These are phyloP conservation scores for Tillandsia leiboldiana DNA, from an alignment of 176 grass and related monocot species.

Conservation along the genomic window DNA sequence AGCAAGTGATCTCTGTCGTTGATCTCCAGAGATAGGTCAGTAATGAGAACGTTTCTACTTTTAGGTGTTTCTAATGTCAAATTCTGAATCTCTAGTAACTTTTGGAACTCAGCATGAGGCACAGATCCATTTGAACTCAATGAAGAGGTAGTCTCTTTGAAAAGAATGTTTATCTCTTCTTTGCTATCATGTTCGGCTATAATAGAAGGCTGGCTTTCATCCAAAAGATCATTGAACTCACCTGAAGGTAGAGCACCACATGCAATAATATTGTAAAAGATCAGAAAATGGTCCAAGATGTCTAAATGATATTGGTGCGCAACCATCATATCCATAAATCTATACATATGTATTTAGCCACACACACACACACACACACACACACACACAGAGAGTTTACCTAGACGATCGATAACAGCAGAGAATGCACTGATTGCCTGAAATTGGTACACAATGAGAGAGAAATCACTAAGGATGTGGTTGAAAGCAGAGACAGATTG, in stretches of 20 bases:
- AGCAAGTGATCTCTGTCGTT: slow-evolving; percentile 76
- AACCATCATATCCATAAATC: too few species aligned
- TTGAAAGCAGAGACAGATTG: slow-evolving; percentile 98
- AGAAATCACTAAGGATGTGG: slow-evolving; percentile 95
- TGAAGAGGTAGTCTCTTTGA: slow-evolving; percentile 33
- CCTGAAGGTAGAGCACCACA: slow-evolving; percentile 27
- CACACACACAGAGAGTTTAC: slow-evolving; percentile 18
- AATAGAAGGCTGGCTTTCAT: slow-evolving; percentile 41
- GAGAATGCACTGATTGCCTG: slow-evolving; percentile 98
- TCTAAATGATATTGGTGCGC: background rate
- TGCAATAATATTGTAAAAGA: background rate
- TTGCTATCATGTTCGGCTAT: slow-evolving; percentile 19
- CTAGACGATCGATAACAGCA: slow-evolving; percentile 89
- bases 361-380: too few species aligned
- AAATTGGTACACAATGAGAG: slow-evolving; percentile 95
- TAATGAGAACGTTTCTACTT: slow-evolving; percentile 69
- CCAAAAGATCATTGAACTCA: slow-evolving; percentile 88
- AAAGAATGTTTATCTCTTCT: slow-evolving; percentile 59
- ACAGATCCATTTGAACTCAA: slow-evolving; percentile 57
- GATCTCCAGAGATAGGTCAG: slow-evolving; percentile 58
- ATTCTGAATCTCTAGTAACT: slow-evolving; percentile 63
- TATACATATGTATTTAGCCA: too few species aligned
- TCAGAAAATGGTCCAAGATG: background rate
- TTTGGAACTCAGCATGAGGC: slow-evolving; percentile 28
- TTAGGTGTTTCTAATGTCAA: slow-evolving; percentile 81